These are phyloP conservation scores for Globisporangium nunn DNA, from an alignment of 352 stramenopile species.

Conservation along the genomic window DNA sequence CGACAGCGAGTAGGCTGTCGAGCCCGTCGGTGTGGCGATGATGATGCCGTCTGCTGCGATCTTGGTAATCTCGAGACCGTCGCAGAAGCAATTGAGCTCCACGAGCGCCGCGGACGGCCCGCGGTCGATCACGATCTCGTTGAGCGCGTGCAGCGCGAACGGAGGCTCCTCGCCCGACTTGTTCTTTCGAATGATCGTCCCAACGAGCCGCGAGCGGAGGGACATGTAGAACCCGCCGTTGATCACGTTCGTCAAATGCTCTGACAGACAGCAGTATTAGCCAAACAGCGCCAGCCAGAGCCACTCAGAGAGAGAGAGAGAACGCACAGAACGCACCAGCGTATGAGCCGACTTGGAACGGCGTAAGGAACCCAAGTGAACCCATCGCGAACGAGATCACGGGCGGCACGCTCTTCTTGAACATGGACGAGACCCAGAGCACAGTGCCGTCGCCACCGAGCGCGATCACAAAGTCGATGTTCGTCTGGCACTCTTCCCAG, in stretches of 20 bases:
- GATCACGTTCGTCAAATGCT: conserved; percentile 69
- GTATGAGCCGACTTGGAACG: conserved; percentile 79
- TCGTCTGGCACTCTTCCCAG: conserved; percentile 62
- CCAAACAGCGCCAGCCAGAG: neutral
- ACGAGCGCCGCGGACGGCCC: conserved; percentile 87
- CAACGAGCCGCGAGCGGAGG: conserved; percentile 63
- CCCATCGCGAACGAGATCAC: conserved; percentile 94
- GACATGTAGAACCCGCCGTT: conserved; percentile 83
- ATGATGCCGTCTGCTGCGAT: conserved; percentile 97
- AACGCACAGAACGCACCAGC: conserved; percentile 16
- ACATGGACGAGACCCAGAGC: conserved; percentile 85
- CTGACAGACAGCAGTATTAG: conserved; percentile 10
- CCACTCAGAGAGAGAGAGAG: neutral
- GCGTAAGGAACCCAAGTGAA: conserved; percentile 95
- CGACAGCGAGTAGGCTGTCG: conserved; percentile 97
- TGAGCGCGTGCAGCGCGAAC: conserved; percentile 91
- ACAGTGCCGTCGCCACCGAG: conserved; percentile 94
- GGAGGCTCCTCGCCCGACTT: conserved; percentile 36
- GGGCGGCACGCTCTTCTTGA: conserved; percentile 89
- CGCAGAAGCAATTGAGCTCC: conserved; percentile 96
- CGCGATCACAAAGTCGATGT: conserved; percentile 90
- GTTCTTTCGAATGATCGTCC: conserved; percentile 59
- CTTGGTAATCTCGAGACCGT: conserved; percentile 94
- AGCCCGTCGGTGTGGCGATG: conserved; percentile 96
- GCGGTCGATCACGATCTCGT: conserved; percentile 98